Evolutionary conservation across 306 rosid species (phyloP).

Genomic region (Rosa chinensis): DNA sequence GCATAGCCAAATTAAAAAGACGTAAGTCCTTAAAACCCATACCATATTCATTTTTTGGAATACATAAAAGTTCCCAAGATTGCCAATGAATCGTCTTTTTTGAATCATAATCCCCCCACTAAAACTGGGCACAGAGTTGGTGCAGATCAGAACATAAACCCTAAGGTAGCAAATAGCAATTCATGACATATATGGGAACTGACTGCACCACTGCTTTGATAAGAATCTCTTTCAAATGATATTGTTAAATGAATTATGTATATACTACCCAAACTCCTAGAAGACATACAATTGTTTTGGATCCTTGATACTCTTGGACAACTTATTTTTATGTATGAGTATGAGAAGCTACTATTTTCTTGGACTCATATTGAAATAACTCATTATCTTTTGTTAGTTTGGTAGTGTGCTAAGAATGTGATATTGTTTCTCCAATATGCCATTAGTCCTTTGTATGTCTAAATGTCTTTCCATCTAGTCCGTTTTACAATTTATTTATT

Average conservation of each 20-base stretch:
- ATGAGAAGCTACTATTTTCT: neutral
- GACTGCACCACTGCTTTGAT: too few relatives aligned
- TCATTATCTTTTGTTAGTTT: neutral
- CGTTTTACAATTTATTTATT: too few relatives aligned
- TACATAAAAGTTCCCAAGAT: too few relatives aligned
- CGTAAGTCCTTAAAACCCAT: too few relatives aligned
- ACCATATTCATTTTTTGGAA: too few relatives aligned
- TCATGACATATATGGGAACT: too few relatives aligned
- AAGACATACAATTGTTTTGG: neutral
- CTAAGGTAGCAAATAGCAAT: too few relatives aligned
- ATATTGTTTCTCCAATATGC: neutral
- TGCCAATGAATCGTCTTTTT: too few relatives aligned
- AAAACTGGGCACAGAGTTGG: too few relatives aligned
- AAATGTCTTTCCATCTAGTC: neutral
- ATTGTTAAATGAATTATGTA: neutral
- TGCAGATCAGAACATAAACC: too few relatives aligned
- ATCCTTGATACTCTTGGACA: neutral
- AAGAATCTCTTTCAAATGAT: neutral
- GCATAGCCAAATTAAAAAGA: too few relatives aligned
- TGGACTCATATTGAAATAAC: neutral
- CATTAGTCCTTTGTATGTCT: neutral
- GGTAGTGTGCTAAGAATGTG: neutral
- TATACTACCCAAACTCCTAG: neutral
- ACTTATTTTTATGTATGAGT: neutral
- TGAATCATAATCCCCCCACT: too few relatives aligned